phyloP scores from a whole-genome alignment of 345 rosid genomes.

The Eutrema yunnanense region DNA sequence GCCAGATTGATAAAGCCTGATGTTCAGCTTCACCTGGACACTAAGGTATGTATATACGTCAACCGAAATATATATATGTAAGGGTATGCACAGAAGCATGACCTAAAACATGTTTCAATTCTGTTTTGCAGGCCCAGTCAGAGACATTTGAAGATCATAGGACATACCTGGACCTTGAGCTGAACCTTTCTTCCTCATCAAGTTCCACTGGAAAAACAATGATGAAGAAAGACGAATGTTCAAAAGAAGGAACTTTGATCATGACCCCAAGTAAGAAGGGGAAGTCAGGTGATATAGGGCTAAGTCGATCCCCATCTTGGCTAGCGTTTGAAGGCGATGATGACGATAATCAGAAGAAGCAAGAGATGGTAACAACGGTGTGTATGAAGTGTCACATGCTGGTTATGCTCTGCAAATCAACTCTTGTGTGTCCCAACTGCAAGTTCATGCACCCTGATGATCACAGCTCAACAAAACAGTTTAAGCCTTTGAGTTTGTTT shows the following conservation, averaged over 20 bases:
- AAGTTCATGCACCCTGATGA: conserved; percentile 70
- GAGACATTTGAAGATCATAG: conserved; percentile 46
- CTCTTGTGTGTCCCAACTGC: conserved; percentile 84
- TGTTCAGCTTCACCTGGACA: conserved; percentile 12
- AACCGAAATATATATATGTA: background rate
- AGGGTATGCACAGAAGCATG: background rate
- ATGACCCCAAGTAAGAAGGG: conserved; percentile 14
- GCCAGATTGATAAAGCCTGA: background rate
- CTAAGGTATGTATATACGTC: conserved; percentile 8
- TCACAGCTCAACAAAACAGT: conserved; percentile 36
- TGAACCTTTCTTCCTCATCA: conserved; percentile 43
- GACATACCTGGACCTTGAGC: conserved; percentile 53
- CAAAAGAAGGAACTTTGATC: conserved; percentile 13
- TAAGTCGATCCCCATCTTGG: conserved; percentile 48
- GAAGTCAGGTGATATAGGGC: conserved; percentile 12
- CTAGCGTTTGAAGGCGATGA: conserved; percentile 34
- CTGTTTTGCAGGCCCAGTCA: background rate
- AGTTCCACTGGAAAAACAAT: conserved; percentile 27
- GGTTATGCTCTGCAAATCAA: conserved; percentile 73
- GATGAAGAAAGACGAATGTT: conserved; percentile 3
- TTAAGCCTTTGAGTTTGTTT: conserved; percentile 41
- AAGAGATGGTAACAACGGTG: conserved; percentile 76
- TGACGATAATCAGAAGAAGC: conserved; percentile 28
- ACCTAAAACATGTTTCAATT: background rate
- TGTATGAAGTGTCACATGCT: conserved; percentile 77